Conservation (phyloP, 108 stramenopile genomes). For the Cyclostephanos tholiformis region DNA sequence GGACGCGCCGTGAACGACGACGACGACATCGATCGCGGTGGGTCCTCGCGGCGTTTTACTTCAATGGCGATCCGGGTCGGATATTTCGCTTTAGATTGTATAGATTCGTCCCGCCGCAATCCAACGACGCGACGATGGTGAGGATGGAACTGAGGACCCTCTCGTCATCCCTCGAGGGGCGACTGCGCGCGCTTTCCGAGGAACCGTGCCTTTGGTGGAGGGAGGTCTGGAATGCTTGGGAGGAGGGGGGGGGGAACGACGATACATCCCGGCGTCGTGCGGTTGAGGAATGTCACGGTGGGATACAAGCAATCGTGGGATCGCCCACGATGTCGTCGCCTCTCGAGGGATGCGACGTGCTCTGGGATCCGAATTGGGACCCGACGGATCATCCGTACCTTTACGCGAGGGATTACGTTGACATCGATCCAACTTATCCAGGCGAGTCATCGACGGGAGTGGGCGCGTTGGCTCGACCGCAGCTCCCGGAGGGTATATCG, state of each 20-base stretch:
- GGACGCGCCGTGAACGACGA: neutral
- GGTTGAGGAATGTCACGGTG: too few relatives aligned
- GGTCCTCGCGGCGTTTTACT: constrained; percentile 81
- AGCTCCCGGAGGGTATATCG: constrained; percentile 1
- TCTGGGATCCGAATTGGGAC: constrained; percentile 68
- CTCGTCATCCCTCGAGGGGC: constrained; percentile 54
- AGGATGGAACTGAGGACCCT: constrained; percentile 71
- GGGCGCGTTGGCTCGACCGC: neutral
- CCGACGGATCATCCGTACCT: constrained; percentile 66
- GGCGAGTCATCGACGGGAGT: neutral
- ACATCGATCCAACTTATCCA: neutral
- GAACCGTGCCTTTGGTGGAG: constrained; percentile 43
- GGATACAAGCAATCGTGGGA: constrained; percentile 9
- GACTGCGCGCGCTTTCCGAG: constrained; percentile 40
- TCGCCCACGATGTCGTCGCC: constrained; percentile 21
- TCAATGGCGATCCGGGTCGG: constrained; percentile 76
- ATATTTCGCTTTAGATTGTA: constrained; percentile 89
- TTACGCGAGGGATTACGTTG: constrained; percentile 29
- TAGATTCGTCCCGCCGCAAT: constrained; percentile 35
- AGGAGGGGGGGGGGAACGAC: neutral
- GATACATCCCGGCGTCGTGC: neutral
- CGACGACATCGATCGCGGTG: constrained; percentile 11
- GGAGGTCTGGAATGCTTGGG: constrained; percentile 43
- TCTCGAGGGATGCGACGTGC: constrained; percentile 67
- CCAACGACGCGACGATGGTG: constrained; percentile 31